Percentiles rank a stretch among this genome's conserved stretches.
Conservation (phyloP, 768 basidiomycete genomes). For the Hericium alpestre region DNA sequence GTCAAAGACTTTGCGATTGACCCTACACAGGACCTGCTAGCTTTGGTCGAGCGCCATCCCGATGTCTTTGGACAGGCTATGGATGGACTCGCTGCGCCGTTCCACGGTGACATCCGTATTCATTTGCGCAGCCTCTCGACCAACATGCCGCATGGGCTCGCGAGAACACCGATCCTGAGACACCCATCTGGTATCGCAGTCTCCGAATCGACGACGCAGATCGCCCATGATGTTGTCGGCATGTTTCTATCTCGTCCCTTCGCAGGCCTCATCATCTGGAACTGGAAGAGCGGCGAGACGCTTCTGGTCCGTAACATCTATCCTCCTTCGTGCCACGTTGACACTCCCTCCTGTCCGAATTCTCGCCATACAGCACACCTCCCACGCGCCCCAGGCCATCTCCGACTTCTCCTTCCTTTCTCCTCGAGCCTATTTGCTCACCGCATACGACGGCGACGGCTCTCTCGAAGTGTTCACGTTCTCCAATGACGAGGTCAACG, state of each 20-base stretch:
- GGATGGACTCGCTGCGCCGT: not conserved
- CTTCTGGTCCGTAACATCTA: slow-evolving; percentile 30
- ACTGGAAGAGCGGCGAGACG: slow-evolving; percentile 36
- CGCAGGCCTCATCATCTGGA: slow-evolving; percentile 35
- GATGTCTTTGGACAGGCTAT: too few relatives aligned
- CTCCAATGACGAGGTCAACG: not conserved
- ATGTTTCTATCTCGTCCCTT: slow-evolving; percentile 30
- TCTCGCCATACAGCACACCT: slow-evolving; percentile 17
- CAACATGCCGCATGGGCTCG: slow-evolving; percentile 32
- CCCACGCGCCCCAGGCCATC: slow-evolving; percentile 18
- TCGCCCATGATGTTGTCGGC: slow-evolving; percentile 44
- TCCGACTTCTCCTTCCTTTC: slow-evolving; percentile 41
- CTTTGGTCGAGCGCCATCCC: slow-evolving; percentile 23
- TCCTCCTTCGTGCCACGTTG: not conserved
- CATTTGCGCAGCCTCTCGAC: slow-evolving; percentile 26
- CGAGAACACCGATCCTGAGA: slow-evolving; percentile 18
- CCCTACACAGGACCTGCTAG: slow-evolving; percentile 50
- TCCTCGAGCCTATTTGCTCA: slow-evolving; percentile 32
- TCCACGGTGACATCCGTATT: slow-evolving; percentile 8
- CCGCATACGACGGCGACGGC: slow-evolving; percentile 24
- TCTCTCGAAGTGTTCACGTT: slow-evolving; percentile 35
- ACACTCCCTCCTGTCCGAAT: slow-evolving; percentile 8
- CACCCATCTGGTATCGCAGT: slow-evolving; percentile 19
- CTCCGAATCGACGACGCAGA: slow-evolving; percentile 32
- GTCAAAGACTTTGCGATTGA: slow-evolving; percentile 56